These are phyloP conservation scores for Phoenix roebelenii DNA, from an alignment of 176 grass and related monocot genomes.

Conservation along the genomic window DNA sequence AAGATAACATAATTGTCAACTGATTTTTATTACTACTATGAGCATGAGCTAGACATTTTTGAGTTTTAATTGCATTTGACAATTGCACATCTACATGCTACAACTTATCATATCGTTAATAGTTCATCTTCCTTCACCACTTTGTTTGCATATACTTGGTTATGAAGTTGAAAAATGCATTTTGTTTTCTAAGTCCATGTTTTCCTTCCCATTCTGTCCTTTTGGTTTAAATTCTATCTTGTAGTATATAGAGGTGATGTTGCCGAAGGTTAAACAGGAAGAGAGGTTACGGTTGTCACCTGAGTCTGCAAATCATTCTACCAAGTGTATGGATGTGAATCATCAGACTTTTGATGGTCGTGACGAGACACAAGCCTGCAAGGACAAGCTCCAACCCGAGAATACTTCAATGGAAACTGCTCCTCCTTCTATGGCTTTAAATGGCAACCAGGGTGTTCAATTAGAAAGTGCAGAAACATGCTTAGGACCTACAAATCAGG, in stretches of 20 bases:
- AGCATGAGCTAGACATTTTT: too few relatives aligned
- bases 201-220: background rate
- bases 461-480: slow-evolving; percentile 58
- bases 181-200: too few relatives aligned
- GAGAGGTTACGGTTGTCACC: slow-evolving; percentile 25
- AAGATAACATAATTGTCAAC: too few relatives aligned
- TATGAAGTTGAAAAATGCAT: too few relatives aligned
- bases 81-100: too few relatives aligned
- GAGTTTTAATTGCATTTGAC: too few relatives aligned
- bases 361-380: slow-evolving; percentile 23
- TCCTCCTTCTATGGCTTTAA: slow-evolving; percentile 46
- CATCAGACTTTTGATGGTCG: slow-evolving; percentile 17
- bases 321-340: slow-evolving; percentile 20
- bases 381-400: slow-evolving; percentile 26
- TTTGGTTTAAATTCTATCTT: slow-evolving; percentile 15
- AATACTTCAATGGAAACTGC: slow-evolving; percentile 40
- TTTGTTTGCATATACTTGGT: background rate
- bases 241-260: slow-evolving; percentile 22
- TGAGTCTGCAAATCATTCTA: slow-evolving; percentile 35
- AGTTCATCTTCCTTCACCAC: too few relatives aligned
- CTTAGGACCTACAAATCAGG: slow-evolving; percentile 32
- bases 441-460: slow-evolving; percentile 42
- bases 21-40: too few relatives aligned
- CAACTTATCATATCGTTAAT: too few relatives aligned
- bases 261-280: slow-evolving; percentile 42